Conservation (phyloP, 2,329 filamentous ascomycete genomes). For the Aaosphaeria arxii region DNA sequence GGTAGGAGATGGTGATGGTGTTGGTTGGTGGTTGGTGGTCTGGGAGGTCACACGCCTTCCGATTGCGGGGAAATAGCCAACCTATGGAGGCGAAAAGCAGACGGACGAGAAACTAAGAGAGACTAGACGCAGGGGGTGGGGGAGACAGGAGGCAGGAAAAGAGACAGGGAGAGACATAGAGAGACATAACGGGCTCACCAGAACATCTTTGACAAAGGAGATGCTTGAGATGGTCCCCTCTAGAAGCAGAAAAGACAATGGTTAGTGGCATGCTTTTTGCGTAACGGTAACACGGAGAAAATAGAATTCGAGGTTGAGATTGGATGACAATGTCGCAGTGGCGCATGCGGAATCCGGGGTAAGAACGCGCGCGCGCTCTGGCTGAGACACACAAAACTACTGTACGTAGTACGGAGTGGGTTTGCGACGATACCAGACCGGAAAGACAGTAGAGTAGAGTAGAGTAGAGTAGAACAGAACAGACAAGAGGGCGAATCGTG, state of each 20-base stretch:
- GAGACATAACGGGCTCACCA: slow-evolving; percentile 56
- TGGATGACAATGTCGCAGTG: slow-evolving; percentile 20
- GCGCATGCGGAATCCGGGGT: slow-evolving; percentile 29
- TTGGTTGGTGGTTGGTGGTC: slow-evolving; percentile 7
- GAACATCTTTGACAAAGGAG: slow-evolving; percentile 77
- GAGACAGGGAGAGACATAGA: slow-evolving; percentile 11
- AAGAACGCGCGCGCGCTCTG: slow-evolving; percentile 2
- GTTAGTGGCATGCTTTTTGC: slow-evolving; percentile 20
- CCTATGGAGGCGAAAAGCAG: slow-evolving; percentile 2
- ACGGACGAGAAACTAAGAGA: slow-evolving; percentile 2
- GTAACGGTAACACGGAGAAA: slow-evolving; percentile 12
- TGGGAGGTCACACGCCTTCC: slow-evolving; percentile 19
- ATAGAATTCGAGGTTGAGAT: not conserved
- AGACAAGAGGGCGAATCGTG: not conserved
- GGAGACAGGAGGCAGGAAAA: not conserved
- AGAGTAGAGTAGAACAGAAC: too few relatives aligned
- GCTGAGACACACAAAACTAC: too few relatives aligned
- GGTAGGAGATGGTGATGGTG: not conserved
- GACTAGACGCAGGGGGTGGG: not conserved
- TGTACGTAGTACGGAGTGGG: too few relatives aligned
- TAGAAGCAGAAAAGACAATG: slow-evolving; percentile 35
- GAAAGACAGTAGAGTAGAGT: too few relatives aligned
- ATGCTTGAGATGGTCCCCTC: slow-evolving; percentile 82
- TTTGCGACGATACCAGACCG: slow-evolving; percentile 2
- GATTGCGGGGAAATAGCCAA: slow-evolving; percentile 23